phyloP scores from a whole-genome alignment of 257 asterid species.

The Phtheirospermum japonicum region DNA sequence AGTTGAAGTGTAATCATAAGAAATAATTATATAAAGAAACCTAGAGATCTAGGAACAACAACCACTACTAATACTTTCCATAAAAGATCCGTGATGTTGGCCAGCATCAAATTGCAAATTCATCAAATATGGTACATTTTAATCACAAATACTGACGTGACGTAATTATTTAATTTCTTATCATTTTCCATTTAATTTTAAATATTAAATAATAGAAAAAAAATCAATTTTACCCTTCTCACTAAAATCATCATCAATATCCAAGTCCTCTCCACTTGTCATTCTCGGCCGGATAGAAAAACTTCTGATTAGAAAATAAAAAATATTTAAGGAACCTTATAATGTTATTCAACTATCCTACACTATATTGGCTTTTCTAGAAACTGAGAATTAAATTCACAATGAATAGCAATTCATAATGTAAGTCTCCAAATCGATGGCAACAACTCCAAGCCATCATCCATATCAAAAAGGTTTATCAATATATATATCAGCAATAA shows the following conservation, averaged over 20 bases:
- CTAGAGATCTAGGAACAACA: too few relatives aligned
- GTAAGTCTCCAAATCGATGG: not conserved
- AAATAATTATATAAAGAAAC: too few relatives aligned
- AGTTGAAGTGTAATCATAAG: too few relatives aligned
- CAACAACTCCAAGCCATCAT: not conserved
- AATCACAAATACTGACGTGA: too few relatives aligned
- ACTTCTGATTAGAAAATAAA: constrained; percentile 25
- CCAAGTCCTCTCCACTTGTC: constrained; percentile 68
- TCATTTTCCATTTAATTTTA: too few relatives aligned
- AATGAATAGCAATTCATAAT: not conserved
- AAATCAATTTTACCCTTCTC: too few relatives aligned
- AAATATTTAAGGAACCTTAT: not conserved
- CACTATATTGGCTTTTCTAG: not conserved
- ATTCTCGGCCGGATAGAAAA: constrained; percentile 39
- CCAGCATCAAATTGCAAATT: too few relatives aligned
- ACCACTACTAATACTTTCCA: too few relatives aligned
- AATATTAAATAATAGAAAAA: too few relatives aligned
- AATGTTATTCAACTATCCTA: not conserved
- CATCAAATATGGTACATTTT: too few relatives aligned
- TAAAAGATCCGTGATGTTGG: too few relatives aligned
- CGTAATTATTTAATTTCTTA: too few relatives aligned
- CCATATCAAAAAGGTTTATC: not conserved
- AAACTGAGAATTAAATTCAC: not conserved
- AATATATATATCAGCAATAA: not conserved
- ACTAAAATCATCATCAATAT: constrained; percentile 81